These are phyloP conservation scores for Globisporangium middletonii DNA, from an alignment of 352 stramenopile genomes.

Conservation along the genomic window DNA sequence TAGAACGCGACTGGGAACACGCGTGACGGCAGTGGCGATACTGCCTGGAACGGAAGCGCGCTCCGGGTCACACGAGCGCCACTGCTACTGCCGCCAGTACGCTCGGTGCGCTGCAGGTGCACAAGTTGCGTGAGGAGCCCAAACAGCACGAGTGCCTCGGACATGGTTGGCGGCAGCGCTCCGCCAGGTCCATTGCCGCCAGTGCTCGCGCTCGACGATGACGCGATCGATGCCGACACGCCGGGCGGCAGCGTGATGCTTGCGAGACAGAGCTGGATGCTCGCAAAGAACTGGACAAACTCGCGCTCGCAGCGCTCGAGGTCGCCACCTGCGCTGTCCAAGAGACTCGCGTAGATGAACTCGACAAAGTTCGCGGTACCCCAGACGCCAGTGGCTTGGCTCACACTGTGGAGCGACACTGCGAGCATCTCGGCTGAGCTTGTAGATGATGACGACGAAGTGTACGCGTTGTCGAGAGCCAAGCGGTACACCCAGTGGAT, in stretches of 20 bases:
- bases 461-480: constrained; percentile 14
- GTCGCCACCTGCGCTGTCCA: constrained; percentile 20
- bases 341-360: constrained; percentile 24
- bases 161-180: background rate
- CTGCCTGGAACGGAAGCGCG: constrained; percentile 1
- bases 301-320: constrained; percentile 19
- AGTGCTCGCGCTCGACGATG: background rate
- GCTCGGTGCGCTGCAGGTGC: constrained; percentile 2
- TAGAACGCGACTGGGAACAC: constrained; percentile 29
- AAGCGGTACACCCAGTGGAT: constrained; percentile 29
- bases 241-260: constrained; percentile 9
- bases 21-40: constrained; percentile 11
- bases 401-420: constrained; percentile 1
- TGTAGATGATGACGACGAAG: background rate
- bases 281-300: constrained; percentile 34
- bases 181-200: background rate
- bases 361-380: constrained; percentile 23
- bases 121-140: constrained; percentile 23
- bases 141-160: constrained; percentile 22
- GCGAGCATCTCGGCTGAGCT: background rate
- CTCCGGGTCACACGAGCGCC: too few species aligned
- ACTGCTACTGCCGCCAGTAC: background rate
- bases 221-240: constrained; percentile 2
- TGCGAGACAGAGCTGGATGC: constrained; percentile 25
- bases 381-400: constrained; percentile 10